phyloP scores from a whole-genome alignment of 2,329 filamentous ascomycete species.

The Fusarium citri region DNA sequence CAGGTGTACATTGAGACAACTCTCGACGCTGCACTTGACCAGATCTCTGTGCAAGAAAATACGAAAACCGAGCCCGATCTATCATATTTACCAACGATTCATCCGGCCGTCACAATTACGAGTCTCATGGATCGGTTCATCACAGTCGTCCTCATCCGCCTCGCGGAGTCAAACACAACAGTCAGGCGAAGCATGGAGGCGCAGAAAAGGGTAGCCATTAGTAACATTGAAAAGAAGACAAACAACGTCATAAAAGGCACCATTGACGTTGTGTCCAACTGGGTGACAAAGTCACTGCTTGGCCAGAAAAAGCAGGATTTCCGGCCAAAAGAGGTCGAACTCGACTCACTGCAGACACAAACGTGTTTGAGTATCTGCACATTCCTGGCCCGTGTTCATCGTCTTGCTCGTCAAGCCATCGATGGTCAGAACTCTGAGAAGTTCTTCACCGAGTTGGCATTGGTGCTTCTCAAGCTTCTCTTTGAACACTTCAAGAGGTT shows the following conservation, averaged over 20 bases:
- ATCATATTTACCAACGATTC: conserved; percentile 81
- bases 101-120: conserved; percentile 86
- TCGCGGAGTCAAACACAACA: conserved; percentile 90
- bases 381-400: conserved; percentile 79
- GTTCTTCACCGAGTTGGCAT: conserved; percentile 85
- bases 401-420: conserved; percentile 73
- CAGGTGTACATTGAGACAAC: conserved; percentile 80
- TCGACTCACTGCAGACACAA: conserved; percentile 84
- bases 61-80: conserved; percentile 89
- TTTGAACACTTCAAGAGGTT: conserved; percentile 97
- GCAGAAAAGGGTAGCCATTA: conserved; percentile 77
- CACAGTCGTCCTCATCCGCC: conserved; percentile 86
- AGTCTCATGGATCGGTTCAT: conserved; percentile 95
- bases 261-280: conserved; percentile 77
- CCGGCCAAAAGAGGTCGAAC: conserved; percentile 82
- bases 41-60: conserved; percentile 80
- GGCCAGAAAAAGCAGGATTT: conserved; percentile 91
- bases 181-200: conserved; percentile 92
- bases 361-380: conserved; percentile 85
- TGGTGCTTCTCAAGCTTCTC: conserved; percentile 80
- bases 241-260: conserved; percentile 68
- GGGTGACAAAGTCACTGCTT: conserved; percentile 77
- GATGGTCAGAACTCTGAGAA: conserved; percentile 86
- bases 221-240: conserved; percentile 86
- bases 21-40: conserved; percentile 77